phyloP scores from a whole-genome alignment of 2,329 filamentous ascomycete species.

The Aspergillus caelatus region DNA sequence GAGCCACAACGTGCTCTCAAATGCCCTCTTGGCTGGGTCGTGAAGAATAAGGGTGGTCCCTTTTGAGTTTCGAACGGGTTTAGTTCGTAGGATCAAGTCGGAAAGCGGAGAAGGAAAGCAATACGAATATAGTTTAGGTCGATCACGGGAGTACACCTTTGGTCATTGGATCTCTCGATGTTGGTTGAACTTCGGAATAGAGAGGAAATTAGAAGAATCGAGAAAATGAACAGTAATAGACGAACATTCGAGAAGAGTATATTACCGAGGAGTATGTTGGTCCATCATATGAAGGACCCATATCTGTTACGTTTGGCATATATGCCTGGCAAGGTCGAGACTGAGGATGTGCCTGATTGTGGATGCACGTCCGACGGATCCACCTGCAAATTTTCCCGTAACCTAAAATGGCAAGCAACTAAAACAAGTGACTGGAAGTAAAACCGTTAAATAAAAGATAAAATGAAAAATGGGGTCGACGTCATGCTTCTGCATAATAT shows the following conservation, averaged over 20 bases:
- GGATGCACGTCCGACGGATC: background rate
- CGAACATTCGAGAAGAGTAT: too few species aligned
- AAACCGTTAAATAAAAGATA: background rate
- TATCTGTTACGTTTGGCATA: too few species aligned
- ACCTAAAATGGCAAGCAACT: background rate
- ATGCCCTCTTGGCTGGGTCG: conserved; percentile 18
- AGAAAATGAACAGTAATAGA: too few species aligned
- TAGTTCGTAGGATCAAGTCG: background rate
- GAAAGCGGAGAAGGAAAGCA: background rate
- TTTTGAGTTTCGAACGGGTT: background rate
- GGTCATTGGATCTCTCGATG: too few species aligned
- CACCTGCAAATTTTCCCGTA: background rate
- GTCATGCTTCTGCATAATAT: background rate
- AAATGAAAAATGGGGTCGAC: background rate
- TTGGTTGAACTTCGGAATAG: too few species aligned
- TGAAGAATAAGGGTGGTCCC: background rate
- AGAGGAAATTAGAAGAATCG: too few species aligned
- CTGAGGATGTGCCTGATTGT: background rate
- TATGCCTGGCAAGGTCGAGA: background rate
- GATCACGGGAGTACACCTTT: background rate
- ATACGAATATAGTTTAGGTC: background rate
- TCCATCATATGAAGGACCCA: too few species aligned
- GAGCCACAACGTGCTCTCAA: conserved; percentile 18
- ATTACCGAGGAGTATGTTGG: too few species aligned
- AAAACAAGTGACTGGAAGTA: background rate